phyloP scores from a whole-genome alignment of 768 basidiomycete species.

The Dioszegia crocea region DNA sequence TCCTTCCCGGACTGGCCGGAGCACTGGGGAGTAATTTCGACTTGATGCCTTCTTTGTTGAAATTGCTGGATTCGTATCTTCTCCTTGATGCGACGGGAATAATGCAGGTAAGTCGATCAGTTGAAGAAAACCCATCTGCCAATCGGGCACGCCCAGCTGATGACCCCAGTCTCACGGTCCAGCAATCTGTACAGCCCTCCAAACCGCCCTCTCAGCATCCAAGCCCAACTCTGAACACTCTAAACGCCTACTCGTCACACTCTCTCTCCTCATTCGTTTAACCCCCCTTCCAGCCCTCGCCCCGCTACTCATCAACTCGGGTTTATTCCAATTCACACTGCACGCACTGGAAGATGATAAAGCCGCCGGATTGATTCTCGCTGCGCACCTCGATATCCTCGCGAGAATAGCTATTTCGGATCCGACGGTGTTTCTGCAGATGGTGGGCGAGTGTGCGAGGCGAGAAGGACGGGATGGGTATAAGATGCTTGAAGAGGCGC shows the following conservation, averaged over 20 bases:
- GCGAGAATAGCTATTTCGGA: slow-evolving; percentile 41
- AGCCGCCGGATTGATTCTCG: slow-evolving; percentile 42
- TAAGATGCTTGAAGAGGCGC: slow-evolving; percentile 39
- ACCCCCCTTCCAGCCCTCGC: slow-evolving; percentile 28
- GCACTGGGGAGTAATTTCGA: slow-evolving; percentile 44
- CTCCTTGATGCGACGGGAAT: slow-evolving; percentile 41
- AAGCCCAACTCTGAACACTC: slow-evolving; percentile 30
- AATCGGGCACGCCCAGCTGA: too few species aligned
- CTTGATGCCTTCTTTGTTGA: slow-evolving; percentile 23
- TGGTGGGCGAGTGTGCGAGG: slow-evolving; percentile 35
- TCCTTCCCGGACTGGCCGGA: slow-evolving; percentile 38
- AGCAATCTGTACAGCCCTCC: slow-evolving; percentile 21
- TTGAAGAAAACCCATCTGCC: too few species aligned
- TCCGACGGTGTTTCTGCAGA: slow-evolving; percentile 34
- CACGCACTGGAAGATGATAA: slow-evolving; percentile 47
- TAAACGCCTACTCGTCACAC: slow-evolving; percentile 26
- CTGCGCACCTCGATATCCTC: slow-evolving; percentile 41
- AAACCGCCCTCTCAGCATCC: slow-evolving; percentile 21
- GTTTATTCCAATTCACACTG: slow-evolving; percentile 40
- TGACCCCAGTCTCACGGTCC: slow-evolving; percentile 37
- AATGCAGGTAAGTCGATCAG: slow-evolving; percentile 20
- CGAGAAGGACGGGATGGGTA: slow-evolving; percentile 19
- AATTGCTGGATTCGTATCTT: slow-evolving; percentile 45
- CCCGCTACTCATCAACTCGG: slow-evolving; percentile 30
- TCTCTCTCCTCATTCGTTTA: slow-evolving; percentile 34